phyloP scores from a whole-genome alignment of 2,329 filamentous ascomycete species.

The Aspergillus pseudoglaucus region DNA sequence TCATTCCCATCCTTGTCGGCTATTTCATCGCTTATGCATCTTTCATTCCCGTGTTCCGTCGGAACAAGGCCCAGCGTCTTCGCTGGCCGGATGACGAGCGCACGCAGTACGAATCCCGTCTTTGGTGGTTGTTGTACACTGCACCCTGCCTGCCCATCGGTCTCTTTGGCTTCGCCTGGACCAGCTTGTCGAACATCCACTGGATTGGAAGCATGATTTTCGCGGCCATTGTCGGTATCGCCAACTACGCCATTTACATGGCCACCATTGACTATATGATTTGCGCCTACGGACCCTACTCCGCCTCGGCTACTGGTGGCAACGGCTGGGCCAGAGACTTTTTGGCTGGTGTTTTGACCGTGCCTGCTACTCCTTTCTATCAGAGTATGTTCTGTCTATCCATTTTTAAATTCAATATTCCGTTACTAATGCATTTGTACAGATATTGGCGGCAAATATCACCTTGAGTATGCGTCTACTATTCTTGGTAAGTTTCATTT shows the following conservation, averaged over 20 bases:
- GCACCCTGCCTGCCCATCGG: conserved; percentile 56
- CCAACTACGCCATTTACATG: conserved; percentile 60
- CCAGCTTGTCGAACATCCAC: conserved; percentile 48
- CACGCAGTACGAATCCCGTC: conserved; percentile 60
- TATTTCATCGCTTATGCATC: conserved; percentile 55
- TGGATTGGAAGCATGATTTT: conserved; percentile 61
- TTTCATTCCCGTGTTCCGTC: conserved; percentile 51
- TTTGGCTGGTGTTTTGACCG: conserved; percentile 57
- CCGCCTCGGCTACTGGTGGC: conserved; percentile 60
- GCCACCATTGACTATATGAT: conserved; percentile 64
- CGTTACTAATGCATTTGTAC: conserved; percentile 5
- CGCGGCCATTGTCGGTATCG: conserved; percentile 54
- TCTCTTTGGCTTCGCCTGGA: conserved; percentile 58
- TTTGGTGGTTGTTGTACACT: conserved; percentile 56
- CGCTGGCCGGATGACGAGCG: conserved; percentile 44
- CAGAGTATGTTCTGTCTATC: conserved; percentile 25
- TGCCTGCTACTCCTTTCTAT: conserved; percentile 51
- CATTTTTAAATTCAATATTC: background rate
- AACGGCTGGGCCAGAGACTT: conserved; percentile 62
- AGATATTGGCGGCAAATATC: conserved; percentile 51
- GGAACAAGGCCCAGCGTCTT: conserved; percentile 41
- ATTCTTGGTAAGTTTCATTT: conserved; percentile 46
- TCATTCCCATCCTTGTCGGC: conserved; percentile 52
- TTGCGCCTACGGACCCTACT: conserved; percentile 59
- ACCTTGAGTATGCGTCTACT: conserved; percentile 55